A percentile compares a stretch with the other conserved stretches of the same genome.
phyloP scores from a whole-genome alignment of 805 yeast genomes.

The Kregervanrija delftensis region DNA sequence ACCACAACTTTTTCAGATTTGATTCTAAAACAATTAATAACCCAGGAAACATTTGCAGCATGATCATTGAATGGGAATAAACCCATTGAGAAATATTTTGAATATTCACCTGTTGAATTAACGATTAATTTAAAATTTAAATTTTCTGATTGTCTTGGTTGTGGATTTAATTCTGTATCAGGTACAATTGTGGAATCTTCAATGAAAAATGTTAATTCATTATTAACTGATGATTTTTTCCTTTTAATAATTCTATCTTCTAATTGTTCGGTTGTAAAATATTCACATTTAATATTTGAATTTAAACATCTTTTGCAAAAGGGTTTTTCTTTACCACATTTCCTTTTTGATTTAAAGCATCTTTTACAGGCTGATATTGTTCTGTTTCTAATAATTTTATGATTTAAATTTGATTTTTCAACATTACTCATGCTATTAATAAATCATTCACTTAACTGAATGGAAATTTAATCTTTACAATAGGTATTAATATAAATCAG shows the following conservation, averaged over 20 bases:
- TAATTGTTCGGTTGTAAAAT: constrained; percentile 12
- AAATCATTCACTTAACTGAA: too few relatives aligned
- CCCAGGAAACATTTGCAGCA: constrained; percentile 13
- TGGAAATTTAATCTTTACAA: too few relatives aligned
- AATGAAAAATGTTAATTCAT: background rate
- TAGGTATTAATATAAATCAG: too few relatives aligned
- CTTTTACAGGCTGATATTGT: constrained; percentile 14
- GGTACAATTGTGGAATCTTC: constrained; percentile 1
- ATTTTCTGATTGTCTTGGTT: constrained; percentile 10
- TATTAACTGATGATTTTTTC: background rate
- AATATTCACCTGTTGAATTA: constrained; percentile 18
- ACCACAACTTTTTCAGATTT: constrained; percentile 9
- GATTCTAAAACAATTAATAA: constrained; percentile 6
- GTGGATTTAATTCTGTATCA: constrained; percentile 13
- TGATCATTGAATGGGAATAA: constrained; percentile 17
- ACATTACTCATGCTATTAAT: too few relatives aligned
- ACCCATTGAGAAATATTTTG: constrained; percentile 16
- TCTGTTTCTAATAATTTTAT: constrained; percentile 11
- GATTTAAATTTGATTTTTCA: constrained; percentile 30
- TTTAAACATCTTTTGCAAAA: constrained; percentile 11
- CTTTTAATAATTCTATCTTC: constrained; percentile 2
- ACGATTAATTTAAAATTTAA: constrained; percentile 16
- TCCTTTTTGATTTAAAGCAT: constrained; percentile 14
- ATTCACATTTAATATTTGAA: constrained; percentile 12
- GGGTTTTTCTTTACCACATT: constrained; percentile 14